These are phyloP conservation scores for Leishmania braziliensis DNA, from an alignment of 208 protist species.

Conservation along the genomic window DNA sequence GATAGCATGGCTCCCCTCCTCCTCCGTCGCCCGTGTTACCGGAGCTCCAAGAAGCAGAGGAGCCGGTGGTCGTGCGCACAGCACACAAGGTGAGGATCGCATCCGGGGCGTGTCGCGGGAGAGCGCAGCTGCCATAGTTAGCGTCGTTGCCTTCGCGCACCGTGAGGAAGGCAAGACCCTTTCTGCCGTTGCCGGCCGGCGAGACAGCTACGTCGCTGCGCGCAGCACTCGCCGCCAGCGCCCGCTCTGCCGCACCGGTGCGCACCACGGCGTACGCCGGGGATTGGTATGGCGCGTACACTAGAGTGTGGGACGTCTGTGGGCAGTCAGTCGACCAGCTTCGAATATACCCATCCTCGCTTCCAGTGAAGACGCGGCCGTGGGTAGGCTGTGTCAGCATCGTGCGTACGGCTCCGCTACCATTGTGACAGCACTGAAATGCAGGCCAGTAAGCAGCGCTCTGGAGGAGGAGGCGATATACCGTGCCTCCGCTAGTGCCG, in stretches of 20 bases:
- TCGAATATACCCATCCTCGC: constrained; percentile 66
- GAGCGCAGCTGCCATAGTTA: background rate
- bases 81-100: constrained; percentile 58
- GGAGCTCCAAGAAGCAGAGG: background rate
- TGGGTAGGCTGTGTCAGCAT: constrained; percentile 50
- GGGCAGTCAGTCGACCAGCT: constrained; percentile 44
- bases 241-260: background rate
- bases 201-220: background rate
- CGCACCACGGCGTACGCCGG: constrained; percentile 32
- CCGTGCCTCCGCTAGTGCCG: constrained; percentile 32
- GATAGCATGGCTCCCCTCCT: constrained; percentile 16
- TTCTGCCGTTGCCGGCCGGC: background rate
- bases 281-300: constrained; percentile 37
- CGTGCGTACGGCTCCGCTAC: constrained; percentile 27
- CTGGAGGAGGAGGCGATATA: constrained; percentile 36
- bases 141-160: constrained; percentile 4
- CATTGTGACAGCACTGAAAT: constrained; percentile 8
- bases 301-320: constrained; percentile 47
- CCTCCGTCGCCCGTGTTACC: background rate
- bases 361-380: constrained; percentile 58
- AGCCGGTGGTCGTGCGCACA: constrained; percentile 8
- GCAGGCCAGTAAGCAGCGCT: constrained; percentile 24
- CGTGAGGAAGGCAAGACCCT: constrained; percentile 6
- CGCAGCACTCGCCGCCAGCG: background rate
- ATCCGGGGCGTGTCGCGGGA: constrained; percentile 54